Evolutionary conservation across 371 early-diverging fungal species (phyloP), one percentile per base, ranked within the genome.

Genomic region (Apophysomyces ossiformis): DNA sequence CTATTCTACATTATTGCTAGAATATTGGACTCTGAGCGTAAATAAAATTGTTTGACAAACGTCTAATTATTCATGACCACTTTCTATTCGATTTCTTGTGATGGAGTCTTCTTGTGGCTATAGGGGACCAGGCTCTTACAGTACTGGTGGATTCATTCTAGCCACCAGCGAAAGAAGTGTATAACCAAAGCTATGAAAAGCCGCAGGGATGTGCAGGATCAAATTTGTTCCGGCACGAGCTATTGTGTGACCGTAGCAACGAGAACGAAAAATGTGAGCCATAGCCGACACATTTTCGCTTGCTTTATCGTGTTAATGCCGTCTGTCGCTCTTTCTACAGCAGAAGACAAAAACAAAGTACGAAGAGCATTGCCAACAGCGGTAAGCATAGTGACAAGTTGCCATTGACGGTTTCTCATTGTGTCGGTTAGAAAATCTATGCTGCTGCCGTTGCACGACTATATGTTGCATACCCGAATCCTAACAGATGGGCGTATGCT

Each of bases 381-480:
- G 39, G 83, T 82, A 77, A 70, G 75, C 73, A 37, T 43, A 5
- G 38, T 26, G 43, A 15, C 3, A 36, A 32, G n/a, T 13, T 54
- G 39, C 46, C 36, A 5, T 11, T 16, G 47, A 6, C 6, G 18
- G 9, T 43, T 0, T 61, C 16, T 32, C 44, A 16, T 57, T 12
- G 43, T 32, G 7, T 9, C 39, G n/a, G 9, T 50, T 86, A 92
- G 90, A 91, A 93, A 90, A 91, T 95, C 72, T 83, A 93, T 69
- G 89, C 92, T 1, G 89, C 92, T 0, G 93, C 94, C 2, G 93
- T 92, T 13, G 94, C 93, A 45, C 87, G 94, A 16, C 77, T 96
- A 36, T 96, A 94, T 82, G 86, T 89, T 12, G 95, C 95, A 32
- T 85, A 90, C 61, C 91, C 91, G 2, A 89, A 87, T 69, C 83